Evolutionary conservation across 768 basidiomycete genomes (phyloP).

Genomic region (Psilocybe subaeruginosa): DNA sequence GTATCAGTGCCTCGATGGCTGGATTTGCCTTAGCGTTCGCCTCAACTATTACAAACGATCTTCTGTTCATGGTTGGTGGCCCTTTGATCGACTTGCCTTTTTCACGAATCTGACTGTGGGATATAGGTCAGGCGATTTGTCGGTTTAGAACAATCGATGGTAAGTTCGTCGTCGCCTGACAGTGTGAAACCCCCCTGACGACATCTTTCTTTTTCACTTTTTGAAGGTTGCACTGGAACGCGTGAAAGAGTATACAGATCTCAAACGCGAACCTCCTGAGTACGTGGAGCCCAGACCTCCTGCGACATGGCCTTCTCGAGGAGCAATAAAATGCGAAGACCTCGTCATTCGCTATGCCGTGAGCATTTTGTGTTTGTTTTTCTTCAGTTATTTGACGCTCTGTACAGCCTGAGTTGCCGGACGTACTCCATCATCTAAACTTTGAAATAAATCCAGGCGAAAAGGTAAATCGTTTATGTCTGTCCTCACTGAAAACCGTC

Average conservation of each 20-base stretch:
- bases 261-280: slow-evolving; percentile 78
- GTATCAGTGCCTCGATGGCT: slow-evolving; percentile 77
- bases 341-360: slow-evolving; percentile 82
- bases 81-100: not conserved
- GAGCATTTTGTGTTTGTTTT: slow-evolving; percentile 33
- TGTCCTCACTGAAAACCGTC: not conserved
- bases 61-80: slow-evolving; percentile 25
- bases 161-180: slow-evolving; percentile 26
- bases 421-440: slow-evolving; percentile 79
- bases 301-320: slow-evolving; percentile 75
- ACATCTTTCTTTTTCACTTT: not conserved
- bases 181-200: not conserved
- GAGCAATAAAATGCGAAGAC: slow-evolving; percentile 71
- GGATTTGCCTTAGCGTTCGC: slow-evolving; percentile 90
- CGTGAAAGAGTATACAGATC: slow-evolving; percentile 88
- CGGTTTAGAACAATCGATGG: slow-evolving; percentile 91
- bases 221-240: slow-evolving; percentile 81
- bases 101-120: not conserved
- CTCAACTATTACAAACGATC: slow-evolving; percentile 71
- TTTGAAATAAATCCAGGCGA: slow-evolving; percentile 77
- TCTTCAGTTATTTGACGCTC: not conserved
- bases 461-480: slow-evolving; percentile 48
- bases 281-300: slow-evolving; percentile 86
- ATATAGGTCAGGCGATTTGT: slow-evolving; percentile 74
- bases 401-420: slow-evolving; percentile 77